Percentiles rank a stretch among this genome's conserved stretches.
These are phyloP conservation scores for Tolypocladium cylindrosporum DNA, from an alignment of 2,329 filamentous ascomycete species.

Conservation along the genomic window DNA sequence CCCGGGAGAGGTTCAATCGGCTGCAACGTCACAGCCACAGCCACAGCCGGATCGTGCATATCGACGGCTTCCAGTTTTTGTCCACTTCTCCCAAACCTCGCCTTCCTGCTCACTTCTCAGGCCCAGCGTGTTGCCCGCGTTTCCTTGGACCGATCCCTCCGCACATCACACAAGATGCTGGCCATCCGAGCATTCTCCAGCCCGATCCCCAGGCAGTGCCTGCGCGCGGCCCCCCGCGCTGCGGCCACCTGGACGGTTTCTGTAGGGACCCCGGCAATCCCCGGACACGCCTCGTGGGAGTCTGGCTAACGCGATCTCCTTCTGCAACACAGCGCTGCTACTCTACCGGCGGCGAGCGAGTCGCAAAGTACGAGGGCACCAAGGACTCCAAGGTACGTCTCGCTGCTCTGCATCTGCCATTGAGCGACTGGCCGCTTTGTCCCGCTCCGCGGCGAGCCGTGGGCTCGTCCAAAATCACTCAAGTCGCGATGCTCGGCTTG, in stretches of 20 bases:
- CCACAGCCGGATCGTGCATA: slow-evolving; percentile 5
- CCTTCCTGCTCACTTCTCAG: slow-evolving; percentile 5
- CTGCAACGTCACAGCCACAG: slow-evolving; percentile 2
- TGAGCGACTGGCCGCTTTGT: not conserved
- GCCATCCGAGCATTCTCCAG: slow-evolving; percentile 68
- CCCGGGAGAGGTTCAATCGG: not conserved
- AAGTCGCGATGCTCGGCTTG: slow-evolving; percentile 11
- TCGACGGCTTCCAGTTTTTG: slow-evolving; percentile 9
- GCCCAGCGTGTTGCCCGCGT: slow-evolving; percentile 3
- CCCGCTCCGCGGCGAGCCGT: not conserved
- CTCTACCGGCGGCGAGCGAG: slow-evolving; percentile 55
- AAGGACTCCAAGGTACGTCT: slow-evolving; percentile 76
- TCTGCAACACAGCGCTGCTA: slow-evolving; percentile 49
- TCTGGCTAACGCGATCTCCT: slow-evolving; percentile 1
- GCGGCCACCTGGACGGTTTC: slow-evolving; percentile 29
- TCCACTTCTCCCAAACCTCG: slow-evolving; percentile 8
- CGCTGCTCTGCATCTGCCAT: slow-evolving; percentile 5
- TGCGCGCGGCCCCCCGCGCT: slow-evolving; percentile 56
- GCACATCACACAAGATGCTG: slow-evolving; percentile 56
- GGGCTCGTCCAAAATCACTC: slow-evolving; percentile 28
- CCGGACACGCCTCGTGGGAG: not conserved
- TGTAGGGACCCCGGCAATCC: slow-evolving; percentile 13
- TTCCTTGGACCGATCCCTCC: not conserved
- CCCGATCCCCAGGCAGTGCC: slow-evolving; percentile 67
- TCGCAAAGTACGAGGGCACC: slow-evolving; percentile 87